phyloP scores from a whole-genome alignment of 257 asterid species.

The Jacaranda mimosifolia region DNA sequence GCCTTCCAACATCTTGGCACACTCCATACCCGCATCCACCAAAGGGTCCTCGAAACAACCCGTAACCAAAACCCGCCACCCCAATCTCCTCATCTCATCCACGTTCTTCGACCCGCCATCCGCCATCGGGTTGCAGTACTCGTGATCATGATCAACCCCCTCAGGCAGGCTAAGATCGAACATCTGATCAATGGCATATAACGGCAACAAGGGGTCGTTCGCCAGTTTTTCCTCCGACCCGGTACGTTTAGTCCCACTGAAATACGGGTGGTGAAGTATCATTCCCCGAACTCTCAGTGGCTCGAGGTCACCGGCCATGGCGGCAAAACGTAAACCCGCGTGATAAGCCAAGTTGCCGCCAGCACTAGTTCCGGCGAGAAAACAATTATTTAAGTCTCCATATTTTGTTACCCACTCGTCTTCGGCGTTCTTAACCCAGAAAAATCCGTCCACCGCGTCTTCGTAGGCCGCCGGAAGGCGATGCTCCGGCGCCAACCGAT shows the following conservation, averaged over 20 bases:
- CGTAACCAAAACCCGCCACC: slow-evolving; percentile 45
- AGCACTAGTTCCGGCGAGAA: slow-evolving; percentile 45
- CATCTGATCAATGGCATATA: slow-evolving; percentile 36
- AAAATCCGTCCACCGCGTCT: slow-evolving; percentile 42
- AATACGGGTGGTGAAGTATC: slow-evolving; percentile 54
- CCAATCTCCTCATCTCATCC: slow-evolving; percentile 31
- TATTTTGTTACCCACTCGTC: slow-evolving; percentile 44
- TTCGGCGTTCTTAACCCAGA: slow-evolving; percentile 37
- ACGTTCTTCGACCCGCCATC: slow-evolving; percentile 27
- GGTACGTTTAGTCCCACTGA: slow-evolving; percentile 57
- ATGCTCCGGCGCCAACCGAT: slow-evolving; percentile 62
- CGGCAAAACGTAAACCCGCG: slow-evolving; percentile 42
- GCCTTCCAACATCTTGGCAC: slow-evolving; percentile 39
- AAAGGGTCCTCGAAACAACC: slow-evolving; percentile 57
- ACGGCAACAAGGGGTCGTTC: slow-evolving; percentile 39
- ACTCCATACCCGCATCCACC: slow-evolving; percentile 49
- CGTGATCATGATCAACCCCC: slow-evolving; percentile 60
- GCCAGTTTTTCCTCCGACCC: slow-evolving; percentile 51
- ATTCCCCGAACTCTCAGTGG: slow-evolving; percentile 61
- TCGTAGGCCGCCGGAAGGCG: slow-evolving; percentile 57
- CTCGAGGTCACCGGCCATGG: slow-evolving; percentile 18
- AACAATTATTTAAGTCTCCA: slow-evolving; percentile 36
- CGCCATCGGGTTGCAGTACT: slow-evolving; percentile 48
- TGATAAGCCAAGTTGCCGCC: slow-evolving; percentile 54
- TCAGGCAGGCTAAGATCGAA: slow-evolving; percentile 56